Base-by-base conservation (phyloP, 768 basidiomycete species). In the Favolaschia claudopus region DNA sequence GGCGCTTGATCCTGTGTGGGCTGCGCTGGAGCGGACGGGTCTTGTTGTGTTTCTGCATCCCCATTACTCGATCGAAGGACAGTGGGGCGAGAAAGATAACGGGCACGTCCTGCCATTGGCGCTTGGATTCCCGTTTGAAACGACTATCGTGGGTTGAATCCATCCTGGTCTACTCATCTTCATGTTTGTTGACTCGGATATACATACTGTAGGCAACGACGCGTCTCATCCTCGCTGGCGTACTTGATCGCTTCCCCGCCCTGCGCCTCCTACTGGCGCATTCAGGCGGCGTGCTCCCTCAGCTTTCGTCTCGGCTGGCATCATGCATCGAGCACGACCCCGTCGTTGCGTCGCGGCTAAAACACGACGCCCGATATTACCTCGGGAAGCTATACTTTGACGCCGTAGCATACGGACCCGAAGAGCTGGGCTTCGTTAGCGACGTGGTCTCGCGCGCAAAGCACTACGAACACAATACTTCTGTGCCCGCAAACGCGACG, bases 111-210 rank as follows among this genome's bases (percentile, higher is more conserved):
- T 96, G 27, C 90, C 93, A 3, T 83, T 95, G 48, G 91, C 92
- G 1, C 80, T 94, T 15, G 93, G 94, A 1, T 95, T 96, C 74
- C 93, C 93, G 3, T 89, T 95, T 67, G 94, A 95, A 76, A 95
- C 93, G 17, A 94, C 94, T 5, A 87, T 86, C 29, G 92, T 93
- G 65, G 70, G 89, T 78, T 37, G 17, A 20, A 17, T 10, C n/a
- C 17, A n/a, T 15, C 31, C n/a, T 47, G 25, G 15, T 51, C 33
- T 19, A 17, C 25, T 9, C 31, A 27, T 34, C 15, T 17, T 22
- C 19, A 20, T 50, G 6, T 20, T 29, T 37, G 44, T 28, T 24
- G 12, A n/a, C n/a, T n/a, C n/a, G n/a, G n/a, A n/a, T n/a, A n/a
- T n/a, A n/a, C n/a, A n/a, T n/a, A n/a, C n/a, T 27, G 27, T 58